Evolutionary conservation across 1,284 basidiomycete species (phyloP).

Genomic region (Marasmius fiardii): DNA sequence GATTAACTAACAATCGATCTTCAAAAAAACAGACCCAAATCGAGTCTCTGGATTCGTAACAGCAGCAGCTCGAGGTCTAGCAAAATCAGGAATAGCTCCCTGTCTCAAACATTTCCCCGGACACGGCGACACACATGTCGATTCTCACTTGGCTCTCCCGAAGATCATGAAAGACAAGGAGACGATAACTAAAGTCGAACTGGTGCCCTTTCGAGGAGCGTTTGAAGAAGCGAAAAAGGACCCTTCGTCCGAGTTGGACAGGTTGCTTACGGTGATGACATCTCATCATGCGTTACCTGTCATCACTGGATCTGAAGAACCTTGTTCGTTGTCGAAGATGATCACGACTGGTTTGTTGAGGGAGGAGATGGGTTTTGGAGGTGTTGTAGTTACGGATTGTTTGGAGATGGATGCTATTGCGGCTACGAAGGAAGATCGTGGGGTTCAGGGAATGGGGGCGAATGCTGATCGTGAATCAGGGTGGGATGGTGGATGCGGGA

Average conservation of each 20-base stretch:
- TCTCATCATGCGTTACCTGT: constrained; percentile 67
- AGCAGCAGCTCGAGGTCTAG: constrained; percentile 47
- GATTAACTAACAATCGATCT: background rate
- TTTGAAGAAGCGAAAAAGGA: constrained; percentile 27
- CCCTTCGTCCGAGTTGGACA: constrained; percentile 31
- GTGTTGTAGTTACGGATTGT: constrained; percentile 65
- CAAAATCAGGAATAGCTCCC: constrained; percentile 48
- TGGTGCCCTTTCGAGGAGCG: constrained; percentile 54
- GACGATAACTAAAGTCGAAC: constrained; percentile 43
- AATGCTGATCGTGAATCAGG: constrained; percentile 1
- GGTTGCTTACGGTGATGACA: constrained; percentile 52
- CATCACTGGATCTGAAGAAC: constrained; percentile 47
- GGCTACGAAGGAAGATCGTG: background rate
- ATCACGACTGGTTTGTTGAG: constrained; percentile 55
- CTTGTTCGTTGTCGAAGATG: constrained; percentile 51
- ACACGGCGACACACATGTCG: constrained; percentile 68
- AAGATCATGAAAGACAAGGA: constrained; percentile 47
- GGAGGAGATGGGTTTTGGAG: constrained; percentile 42
- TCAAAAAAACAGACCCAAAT: constrained; percentile 50
- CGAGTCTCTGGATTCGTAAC: constrained; percentile 45
- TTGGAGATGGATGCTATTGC: constrained; percentile 70
- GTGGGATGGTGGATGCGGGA: constrained; percentile 40
- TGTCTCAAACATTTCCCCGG: constrained; percentile 71
- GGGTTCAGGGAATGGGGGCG: constrained; percentile 1
- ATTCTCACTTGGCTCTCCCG: constrained; percentile 68